These are phyloP conservation scores for Phytopythium boreale DNA, from an alignment of 352 stramenopile genomes.

Conservation along the genomic window DNA sequence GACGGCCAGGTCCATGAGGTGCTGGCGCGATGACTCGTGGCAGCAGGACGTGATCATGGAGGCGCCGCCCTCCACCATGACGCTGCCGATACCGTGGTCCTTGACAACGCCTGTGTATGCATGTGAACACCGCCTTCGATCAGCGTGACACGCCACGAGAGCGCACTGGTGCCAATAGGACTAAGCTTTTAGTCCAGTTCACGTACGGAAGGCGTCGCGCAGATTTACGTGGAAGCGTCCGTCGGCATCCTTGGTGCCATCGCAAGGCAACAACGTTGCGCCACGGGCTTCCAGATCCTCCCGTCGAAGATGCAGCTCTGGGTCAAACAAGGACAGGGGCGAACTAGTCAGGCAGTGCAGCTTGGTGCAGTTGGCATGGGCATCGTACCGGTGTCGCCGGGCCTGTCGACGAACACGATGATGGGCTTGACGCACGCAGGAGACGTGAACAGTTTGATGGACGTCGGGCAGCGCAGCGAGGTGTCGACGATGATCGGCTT, in stretches of 20 bases:
- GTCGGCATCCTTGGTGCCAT: conserved; percentile 10
- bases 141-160: background rate
- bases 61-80: conserved; percentile 86
- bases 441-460: conserved; percentile 79
- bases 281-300: conserved; percentile 39
- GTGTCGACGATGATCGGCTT: conserved; percentile 78
- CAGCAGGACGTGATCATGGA: conserved; percentile 76
- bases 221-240: conserved; percentile 48
- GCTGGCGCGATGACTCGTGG: conserved; percentile 21
- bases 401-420: conserved; percentile 38
- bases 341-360: background rate
- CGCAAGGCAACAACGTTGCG: conserved; percentile 41
- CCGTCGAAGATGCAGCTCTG: conserved; percentile 38
- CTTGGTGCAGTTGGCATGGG: background rate
- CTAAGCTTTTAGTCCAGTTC: background rate
- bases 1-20: conserved; percentile 66
- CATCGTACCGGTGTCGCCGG: conserved; percentile 20
- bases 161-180: too few relatives aligned
- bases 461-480: conserved; percentile 51
- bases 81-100: conserved; percentile 39
- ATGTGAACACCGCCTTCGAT: background rate
- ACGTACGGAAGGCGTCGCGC: conserved; percentile 53
- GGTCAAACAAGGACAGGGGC: background rate
- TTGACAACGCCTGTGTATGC: conserved; percentile 29
- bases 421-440: conserved; percentile 65